Percentiles rank a stretch among this genome's conserved stretches.
Evolutionary conservation across 192 early-diverging fungal species (phyloP).

Genomic region (Pilobolus umbonatus): DNA sequence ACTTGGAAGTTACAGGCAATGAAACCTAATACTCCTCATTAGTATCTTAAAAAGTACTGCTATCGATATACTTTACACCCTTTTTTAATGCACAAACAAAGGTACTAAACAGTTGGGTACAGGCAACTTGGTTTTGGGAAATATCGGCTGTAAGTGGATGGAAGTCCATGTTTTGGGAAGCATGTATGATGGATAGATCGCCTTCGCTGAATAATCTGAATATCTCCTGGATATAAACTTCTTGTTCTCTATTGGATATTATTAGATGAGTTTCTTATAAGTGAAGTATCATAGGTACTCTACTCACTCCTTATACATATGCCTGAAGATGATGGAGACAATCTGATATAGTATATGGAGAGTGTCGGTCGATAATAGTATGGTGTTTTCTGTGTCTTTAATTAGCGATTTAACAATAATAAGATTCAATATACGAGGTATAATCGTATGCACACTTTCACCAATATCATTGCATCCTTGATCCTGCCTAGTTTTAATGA

Average conservation of each 20-base stretch:
- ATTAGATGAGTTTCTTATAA: not conserved
- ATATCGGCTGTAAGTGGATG: not conserved
- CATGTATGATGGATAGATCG: conserved; percentile 1
- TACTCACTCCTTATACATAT: too few relatives aligned
- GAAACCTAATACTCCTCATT: too few relatives aligned
- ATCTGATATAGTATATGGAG: too few relatives aligned
- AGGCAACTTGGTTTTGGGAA: conserved; percentile 13
- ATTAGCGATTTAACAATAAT: too few relatives aligned
- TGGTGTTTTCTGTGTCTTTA: not conserved
- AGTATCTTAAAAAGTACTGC: too few relatives aligned
- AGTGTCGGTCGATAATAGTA: too few relatives aligned
- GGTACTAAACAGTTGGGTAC: conserved; percentile 8
- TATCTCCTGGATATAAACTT: not conserved
- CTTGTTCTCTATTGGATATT: not conserved
- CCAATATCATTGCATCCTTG: too few relatives aligned
- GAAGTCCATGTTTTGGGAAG: not conserved
- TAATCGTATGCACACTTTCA: conserved; percentile 31
- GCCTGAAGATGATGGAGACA: too few relatives aligned
- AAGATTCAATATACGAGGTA: conserved; percentile 38
- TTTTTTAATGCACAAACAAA: conserved; percentile 10
- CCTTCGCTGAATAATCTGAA: not conserved
- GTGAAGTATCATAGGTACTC: too few relatives aligned
- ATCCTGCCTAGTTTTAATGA: conserved; percentile 36
- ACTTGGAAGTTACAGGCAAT: not conserved
- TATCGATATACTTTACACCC: too few relatives aligned